These are phyloP conservation scores for Tolypocladium ovalisporum DNA, from an alignment of 2,329 filamentous ascomycete species.

Conservation along the genomic window DNA sequence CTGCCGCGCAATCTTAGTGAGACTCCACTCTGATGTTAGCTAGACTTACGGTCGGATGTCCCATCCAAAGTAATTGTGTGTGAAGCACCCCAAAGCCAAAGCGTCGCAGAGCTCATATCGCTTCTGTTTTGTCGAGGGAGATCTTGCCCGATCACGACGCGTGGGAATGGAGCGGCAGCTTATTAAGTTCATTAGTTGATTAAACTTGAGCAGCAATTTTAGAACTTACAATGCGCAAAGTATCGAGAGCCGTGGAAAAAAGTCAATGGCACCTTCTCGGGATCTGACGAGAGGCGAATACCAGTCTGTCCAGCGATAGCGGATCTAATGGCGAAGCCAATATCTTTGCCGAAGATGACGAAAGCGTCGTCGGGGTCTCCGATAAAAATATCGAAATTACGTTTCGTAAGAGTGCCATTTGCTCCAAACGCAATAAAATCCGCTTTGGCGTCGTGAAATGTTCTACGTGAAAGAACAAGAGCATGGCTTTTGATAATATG, in stretches of 20 bases:
- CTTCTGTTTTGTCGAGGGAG: constrained; percentile 4
- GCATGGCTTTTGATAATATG: too few relatives aligned
- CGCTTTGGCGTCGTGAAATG: constrained; percentile 7
- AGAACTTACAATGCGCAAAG: background rate
- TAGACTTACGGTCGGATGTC: constrained; percentile 2
- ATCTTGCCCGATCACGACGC: constrained; percentile 5
- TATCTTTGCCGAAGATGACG: background rate
- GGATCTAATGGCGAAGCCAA: background rate
- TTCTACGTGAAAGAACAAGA: too few relatives aligned
- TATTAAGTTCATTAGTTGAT: background rate
- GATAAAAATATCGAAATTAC: constrained; percentile 5
- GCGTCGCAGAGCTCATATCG: constrained; percentile 7
- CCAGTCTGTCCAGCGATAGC: background rate
- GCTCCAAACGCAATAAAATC: constrained; percentile 2
- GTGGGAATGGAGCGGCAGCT: constrained; percentile 4
- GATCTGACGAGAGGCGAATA: background rate
- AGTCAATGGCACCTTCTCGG: background rate
- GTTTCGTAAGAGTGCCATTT: constrained; percentile 3
- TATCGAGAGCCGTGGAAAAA: background rate
- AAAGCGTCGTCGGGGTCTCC: background rate
- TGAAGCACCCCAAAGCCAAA: constrained; percentile 10
- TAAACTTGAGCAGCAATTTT: background rate
- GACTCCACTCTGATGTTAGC: too few relatives aligned
- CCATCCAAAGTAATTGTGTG: constrained; percentile 10
- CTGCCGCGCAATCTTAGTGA: too few relatives aligned